Evolutionary conservation across 768 basidiomycete species (phyloP).

Genomic region (Psilocybe cyanescens): DNA sequence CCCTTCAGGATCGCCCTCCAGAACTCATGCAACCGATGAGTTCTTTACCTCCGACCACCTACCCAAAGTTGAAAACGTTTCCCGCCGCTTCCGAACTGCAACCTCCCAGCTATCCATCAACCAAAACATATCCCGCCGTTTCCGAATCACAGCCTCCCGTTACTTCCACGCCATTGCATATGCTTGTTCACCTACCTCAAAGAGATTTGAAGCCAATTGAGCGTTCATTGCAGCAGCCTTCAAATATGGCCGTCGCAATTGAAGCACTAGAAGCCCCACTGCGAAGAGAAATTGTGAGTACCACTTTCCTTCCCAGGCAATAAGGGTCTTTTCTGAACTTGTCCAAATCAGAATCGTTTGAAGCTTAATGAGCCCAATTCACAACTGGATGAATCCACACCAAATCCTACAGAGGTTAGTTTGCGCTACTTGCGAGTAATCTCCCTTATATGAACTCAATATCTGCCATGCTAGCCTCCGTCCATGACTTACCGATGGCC

Average conservation of each 20-base stretch:
- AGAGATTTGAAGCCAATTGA: constrained; percentile 21
- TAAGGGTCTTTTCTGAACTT: background rate
- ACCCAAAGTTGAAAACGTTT: background rate
- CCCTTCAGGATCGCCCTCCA: constrained; percentile 6
- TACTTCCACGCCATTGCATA: constrained; percentile 17
- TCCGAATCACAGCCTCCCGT: constrained; percentile 6
- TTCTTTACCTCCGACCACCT: background rate
- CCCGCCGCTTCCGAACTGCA: background rate
- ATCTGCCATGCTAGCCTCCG: background rate
- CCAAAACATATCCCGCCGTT: constrained; percentile 2
- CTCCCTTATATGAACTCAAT: background rate
- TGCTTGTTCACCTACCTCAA: constrained; percentile 23
- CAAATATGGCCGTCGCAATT: background rate
- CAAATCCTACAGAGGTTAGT: constrained; percentile 9
- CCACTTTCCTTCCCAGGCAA: background rate
- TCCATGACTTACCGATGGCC: constrained; percentile 11
- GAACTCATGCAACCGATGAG: background rate
- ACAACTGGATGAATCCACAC: background rate
- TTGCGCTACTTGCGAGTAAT: background rate
- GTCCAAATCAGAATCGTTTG: constrained; percentile 18
- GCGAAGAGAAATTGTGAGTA: constrained; percentile 26
- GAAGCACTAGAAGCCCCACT: constrained; percentile 5
- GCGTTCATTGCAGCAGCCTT: constrained; percentile 10
- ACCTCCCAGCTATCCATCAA: background rate
- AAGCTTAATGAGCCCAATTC: constrained; percentile 18